Conservation (phyloP, 108 stramenopile species). For the Pelagomonas calceolata region DNA sequence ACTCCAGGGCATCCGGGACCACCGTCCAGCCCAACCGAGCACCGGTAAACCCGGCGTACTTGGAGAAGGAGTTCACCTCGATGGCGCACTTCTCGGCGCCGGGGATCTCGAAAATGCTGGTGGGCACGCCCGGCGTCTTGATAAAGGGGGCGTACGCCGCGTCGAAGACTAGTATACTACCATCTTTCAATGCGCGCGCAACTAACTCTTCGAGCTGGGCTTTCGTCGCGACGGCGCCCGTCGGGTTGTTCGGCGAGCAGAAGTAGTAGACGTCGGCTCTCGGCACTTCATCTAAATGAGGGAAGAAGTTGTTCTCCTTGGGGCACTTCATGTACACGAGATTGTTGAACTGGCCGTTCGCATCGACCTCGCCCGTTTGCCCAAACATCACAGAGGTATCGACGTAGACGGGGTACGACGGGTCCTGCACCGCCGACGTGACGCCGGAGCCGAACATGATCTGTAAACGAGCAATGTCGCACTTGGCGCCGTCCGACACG, state of each 20-base stretch:
- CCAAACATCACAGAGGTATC: constrained; percentile 86
- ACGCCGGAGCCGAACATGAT: constrained; percentile 89
- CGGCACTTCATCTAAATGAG: constrained; percentile 66
- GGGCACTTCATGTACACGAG: constrained; percentile 96
- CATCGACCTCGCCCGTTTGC: constrained; percentile 77
- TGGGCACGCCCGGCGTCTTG: constrained; percentile 74
- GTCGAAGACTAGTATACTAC: constrained; percentile 75
- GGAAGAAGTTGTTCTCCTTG: constrained; percentile 85
- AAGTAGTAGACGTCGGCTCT: constrained; percentile 90
- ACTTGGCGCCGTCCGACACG: constrained; percentile 94
- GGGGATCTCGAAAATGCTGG: constrained; percentile 89
- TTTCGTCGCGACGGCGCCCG: constrained; percentile 81
- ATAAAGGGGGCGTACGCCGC: constrained; percentile 97
- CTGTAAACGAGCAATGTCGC: constrained; percentile 89
- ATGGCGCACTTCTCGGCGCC: constrained; percentile 84
- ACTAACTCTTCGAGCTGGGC: constrained; percentile 78
- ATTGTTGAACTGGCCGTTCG: constrained; percentile 81
- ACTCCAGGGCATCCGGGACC: constrained; percentile 72
- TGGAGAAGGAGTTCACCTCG: constrained; percentile 80
- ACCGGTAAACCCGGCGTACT: constrained; percentile 93
- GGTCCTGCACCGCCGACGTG: constrained; percentile 84
- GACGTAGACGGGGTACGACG: constrained; percentile 92
- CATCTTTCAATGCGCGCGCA: constrained; percentile 76
- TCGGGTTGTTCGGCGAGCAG: constrained; percentile 94
- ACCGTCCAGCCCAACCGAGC: constrained; percentile 96